Base-by-base conservation (phyloP, 2,329 filamentous ascomycete species). In the Grosmannia penicillata region DNA sequence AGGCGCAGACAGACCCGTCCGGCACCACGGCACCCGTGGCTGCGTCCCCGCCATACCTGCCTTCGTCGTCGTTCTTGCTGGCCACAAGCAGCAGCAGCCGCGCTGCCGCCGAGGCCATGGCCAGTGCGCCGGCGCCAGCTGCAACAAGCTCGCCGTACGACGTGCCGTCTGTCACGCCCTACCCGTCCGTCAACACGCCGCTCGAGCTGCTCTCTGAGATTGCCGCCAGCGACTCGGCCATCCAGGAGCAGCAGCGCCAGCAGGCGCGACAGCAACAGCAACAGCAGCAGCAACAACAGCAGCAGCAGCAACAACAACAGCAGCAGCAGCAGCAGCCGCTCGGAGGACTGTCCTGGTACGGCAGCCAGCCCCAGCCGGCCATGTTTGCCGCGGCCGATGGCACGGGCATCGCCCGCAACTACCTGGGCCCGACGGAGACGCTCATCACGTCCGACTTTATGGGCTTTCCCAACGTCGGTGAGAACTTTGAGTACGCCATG, bases 201-300 rank as follows among this genome's bases (percentile, higher is more conserved):
- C 59, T 74, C 4, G 66, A 73, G 37, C 57, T 74, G 19, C 60
- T 74, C 7, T 73, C 70, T 27, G 70, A 74, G 47, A 63, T 73
- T 25, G 69, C 69, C n/a, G 66, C 63, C 25, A 61, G 63, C 36
- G 59, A 63, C 31, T 52, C 52, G 6, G 46, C 53, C 38, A 21
- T 34, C 22, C 25, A 27, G 24, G 45, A 33, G 22, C 33, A 32
- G 17, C 26, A n/a, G 26, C 35, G 4, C 4, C 24, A 19, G 8
- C 26, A 17, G 10, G 39, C 36, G 9, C 31, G 30, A 26, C 43
- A 40, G 30, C 47, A 40, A 15, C 35, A 10, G 24, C 33, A 29
- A 21, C 21, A 24, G 22, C 15, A 29, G 18, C 22, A 15, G 13
- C 38, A 25, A 15, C 19, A 18, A 3, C 33, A 28, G 10, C 31